Evolutionary conservation across 345 rosid genomes (phyloP).

Genomic region (Carallia pectinifolia): DNA sequence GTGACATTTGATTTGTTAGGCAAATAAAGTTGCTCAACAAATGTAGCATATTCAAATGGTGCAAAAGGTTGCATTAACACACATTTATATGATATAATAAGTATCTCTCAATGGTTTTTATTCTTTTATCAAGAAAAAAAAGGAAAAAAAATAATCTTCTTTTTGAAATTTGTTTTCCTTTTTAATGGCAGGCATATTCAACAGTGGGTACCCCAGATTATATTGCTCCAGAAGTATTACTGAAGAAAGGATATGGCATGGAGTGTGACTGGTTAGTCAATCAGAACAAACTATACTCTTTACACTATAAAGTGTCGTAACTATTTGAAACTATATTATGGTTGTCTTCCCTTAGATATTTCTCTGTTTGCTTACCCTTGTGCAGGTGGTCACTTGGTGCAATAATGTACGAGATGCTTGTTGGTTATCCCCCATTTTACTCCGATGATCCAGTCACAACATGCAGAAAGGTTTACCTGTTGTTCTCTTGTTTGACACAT

Average conservation of each 20-base stretch:
- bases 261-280: slow-evolving; percentile 88
- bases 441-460: slow-evolving; percentile 84
- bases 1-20: too few species aligned
- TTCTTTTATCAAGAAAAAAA: background rate
- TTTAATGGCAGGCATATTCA: slow-evolving; percentile 66
- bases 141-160: background rate
- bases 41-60: too few species aligned
- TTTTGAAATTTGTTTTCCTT: slow-evolving; percentile 16
- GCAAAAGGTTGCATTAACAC: too few species aligned
- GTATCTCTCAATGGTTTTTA: background rate
- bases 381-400: slow-evolving; percentile 97
- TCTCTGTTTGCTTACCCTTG: slow-evolving; percentile 16
- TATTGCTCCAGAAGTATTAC: slow-evolving; percentile 92
- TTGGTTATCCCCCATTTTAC: slow-evolving; percentile 83
- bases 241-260: slow-evolving; percentile 91
- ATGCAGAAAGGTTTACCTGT: slow-evolving; percentile 77
- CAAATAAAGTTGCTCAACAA: too few species aligned
- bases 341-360: slow-evolving; percentile 12
- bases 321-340: background rate
- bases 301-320: background rate
- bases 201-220: slow-evolving; percentile 97
- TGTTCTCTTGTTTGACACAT: background rate
- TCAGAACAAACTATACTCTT: slow-evolving; percentile 1
- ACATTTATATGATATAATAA: background rate
- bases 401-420: slow-evolving; percentile 87